Evolutionary conservation across 1,284 basidiomycete species (phyloP), one percentile per base, ranked within the genome.

Genomic region (Heterobasidion parviporum): DNA sequence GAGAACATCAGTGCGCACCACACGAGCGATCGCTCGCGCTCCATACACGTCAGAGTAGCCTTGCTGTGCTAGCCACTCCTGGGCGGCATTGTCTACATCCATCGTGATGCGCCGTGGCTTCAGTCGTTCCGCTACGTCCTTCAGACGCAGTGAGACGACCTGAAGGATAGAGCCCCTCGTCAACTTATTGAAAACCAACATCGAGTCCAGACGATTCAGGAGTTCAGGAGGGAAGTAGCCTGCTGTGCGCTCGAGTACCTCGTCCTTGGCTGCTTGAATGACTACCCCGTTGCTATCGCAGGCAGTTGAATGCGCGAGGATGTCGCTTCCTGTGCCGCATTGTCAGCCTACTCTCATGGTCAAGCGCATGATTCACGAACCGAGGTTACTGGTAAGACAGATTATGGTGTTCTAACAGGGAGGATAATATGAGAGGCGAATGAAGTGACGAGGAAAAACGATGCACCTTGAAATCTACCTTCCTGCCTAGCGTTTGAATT

Each of bases 201-300:
- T 87, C 10, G 91, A 86, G 68, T 96, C 93, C 54, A 96, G 79
- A 10, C 93, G 85, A 68, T 96, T 95, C 56, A 94, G 78, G 1
- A 98, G 78, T 70, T 98, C 94, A 0, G 94, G 94, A 15, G 92
- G 86, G 78, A 95, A 96, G 70, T 86, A 85, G 58, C 83, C 81
- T 5, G 82, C 74, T 0, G 92, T 90, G 35, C 87, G 79, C 56
- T 82, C 79, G 20, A 95, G 73, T n/a, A 98, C 92, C 58, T 83
- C 77, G 5, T 78, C 67, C 54, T 79, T 81, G 12, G 92, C 86
- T 52, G 76, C 72, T 1, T 75, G 66, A 0, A 83, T 89, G 16
- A 96, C 80, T 2, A 80, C 68, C 1, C 93, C 94, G 47, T 87
- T 76, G 6, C 67, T 68, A 53, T 83, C 79, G 35, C 81, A 87